Percentiles rank a stretch among this genome's conserved stretches.
These are phyloP conservation scores for Candida silvicultrix DNA, from an alignment of 805 yeast species.

Conservation along the genomic window DNA sequence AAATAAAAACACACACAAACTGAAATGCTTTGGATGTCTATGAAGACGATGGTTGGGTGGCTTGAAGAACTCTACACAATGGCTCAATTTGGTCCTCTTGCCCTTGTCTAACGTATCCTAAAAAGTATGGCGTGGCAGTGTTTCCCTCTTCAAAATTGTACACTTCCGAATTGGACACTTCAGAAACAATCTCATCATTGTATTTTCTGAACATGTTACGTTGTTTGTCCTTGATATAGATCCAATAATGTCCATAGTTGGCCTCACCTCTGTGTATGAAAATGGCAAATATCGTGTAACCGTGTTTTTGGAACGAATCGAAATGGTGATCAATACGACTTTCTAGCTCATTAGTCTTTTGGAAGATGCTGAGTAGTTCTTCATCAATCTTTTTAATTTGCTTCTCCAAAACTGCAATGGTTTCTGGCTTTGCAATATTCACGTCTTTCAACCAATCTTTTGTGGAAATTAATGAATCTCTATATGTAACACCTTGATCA, in stretches of 20 bases:
- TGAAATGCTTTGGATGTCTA: no score
- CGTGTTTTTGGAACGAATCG: constrained; percentile 50
- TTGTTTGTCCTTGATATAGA: constrained; percentile 76
- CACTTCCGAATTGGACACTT: constrained; percentile 61
- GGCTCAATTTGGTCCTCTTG: constrained; percentile 56
- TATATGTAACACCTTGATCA: constrained; percentile 41
- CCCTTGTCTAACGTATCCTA: constrained; percentile 74
- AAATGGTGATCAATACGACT: constrained; percentile 53
- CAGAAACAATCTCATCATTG: constrained; percentile 92
- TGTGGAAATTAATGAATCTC: constrained; percentile 50
- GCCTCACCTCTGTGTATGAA: constrained; percentile 97
- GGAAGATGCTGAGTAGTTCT: constrained; percentile 37
- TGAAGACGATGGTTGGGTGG: no score
- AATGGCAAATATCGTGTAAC: constrained; percentile 82
- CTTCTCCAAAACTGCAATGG: constrained; percentile 40
- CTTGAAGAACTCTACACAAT: constrained; percentile 38
- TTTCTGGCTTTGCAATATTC: constrained; percentile 34
- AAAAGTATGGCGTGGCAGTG: constrained; percentile 90
- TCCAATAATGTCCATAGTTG: constrained; percentile 95
- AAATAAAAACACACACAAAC: no score
- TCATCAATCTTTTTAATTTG: constrained; percentile 41
- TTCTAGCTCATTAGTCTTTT: constrained; percentile 38
- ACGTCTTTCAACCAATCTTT: constrained; percentile 44
- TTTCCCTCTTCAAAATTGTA: constrained; percentile 60
- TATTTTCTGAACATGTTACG: constrained; percentile 74